phyloP scores from a whole-genome alignment of 2,329 filamentous ascomycete genomes.

The Aspergillus luchuensis region DNA sequence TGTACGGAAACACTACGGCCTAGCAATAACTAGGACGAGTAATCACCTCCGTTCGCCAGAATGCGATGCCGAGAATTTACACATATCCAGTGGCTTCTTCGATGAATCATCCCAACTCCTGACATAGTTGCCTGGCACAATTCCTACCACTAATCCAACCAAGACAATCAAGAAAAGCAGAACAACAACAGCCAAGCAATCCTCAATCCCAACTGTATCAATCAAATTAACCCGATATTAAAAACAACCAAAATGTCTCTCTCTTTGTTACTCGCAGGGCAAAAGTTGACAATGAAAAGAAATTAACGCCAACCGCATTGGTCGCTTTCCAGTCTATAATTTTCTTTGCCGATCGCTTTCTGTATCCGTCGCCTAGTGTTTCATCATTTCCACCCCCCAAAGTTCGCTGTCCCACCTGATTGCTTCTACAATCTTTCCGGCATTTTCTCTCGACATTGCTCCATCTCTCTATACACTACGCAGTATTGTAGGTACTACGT shows the following conservation, averaged over 20 bases:
- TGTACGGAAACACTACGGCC: not conserved
- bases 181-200: not conserved
- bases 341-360: slow-evolving; percentile 22
- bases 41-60: not conserved
- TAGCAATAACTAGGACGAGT: not conserved
- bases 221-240: not conserved
- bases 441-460: not conserved
- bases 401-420: not conserved
- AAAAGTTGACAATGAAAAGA: no score
- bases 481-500: no score
- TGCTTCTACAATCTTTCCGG: not conserved
- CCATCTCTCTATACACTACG: no score
- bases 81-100: not conserved
- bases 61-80: not conserved
- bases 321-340: not conserved
- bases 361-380: slow-evolving; percentile 26
- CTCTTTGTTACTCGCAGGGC: no score
- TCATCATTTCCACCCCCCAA: slow-evolving; percentile 20
- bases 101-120: not conserved
- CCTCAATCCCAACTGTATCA: not conserved
- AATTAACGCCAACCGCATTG: not conserved
- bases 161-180: not conserved
- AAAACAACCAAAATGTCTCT: not conserved
- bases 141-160: no score
- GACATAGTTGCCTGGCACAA: not conserved